phyloP scores from a whole-genome alignment of 768 basidiomycete species.

The Amanita rimosa region DNA sequence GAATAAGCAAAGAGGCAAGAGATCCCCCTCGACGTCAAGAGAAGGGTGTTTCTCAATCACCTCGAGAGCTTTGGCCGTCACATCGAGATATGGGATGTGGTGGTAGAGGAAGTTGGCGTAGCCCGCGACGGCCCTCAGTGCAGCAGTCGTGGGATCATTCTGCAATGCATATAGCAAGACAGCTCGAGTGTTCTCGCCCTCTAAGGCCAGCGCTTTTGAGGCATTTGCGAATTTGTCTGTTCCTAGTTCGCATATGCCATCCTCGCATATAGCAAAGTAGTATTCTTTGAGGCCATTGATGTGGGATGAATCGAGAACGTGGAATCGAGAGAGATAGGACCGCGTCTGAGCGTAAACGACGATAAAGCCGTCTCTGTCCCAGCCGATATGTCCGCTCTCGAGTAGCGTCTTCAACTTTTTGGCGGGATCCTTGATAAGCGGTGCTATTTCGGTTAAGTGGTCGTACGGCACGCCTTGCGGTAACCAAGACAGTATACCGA shows the following conservation, averaged over 20 bases:
- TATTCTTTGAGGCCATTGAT: not conserved
- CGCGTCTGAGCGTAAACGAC: not conserved
- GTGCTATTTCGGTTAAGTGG: not conserved
- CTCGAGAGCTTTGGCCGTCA: not conserved
- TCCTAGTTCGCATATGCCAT: not conserved
- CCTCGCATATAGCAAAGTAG: not conserved
- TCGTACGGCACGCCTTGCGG: not conserved
- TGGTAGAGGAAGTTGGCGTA: not conserved
- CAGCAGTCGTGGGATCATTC: not conserved
- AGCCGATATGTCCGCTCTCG: not conserved
- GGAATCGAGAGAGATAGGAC: not conserved
- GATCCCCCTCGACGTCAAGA: not conserved
- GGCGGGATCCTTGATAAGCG: not conserved
- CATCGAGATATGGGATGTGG: not conserved
- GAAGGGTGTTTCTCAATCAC: not conserved
- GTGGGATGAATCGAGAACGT: not conserved
- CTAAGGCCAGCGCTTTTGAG: not conserved
- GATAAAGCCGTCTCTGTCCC: not conserved
- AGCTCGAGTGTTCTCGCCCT: not conserved
- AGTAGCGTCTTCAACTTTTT: not conserved
- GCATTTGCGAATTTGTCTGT: not conserved
- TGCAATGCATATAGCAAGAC: conserved; percentile 1
- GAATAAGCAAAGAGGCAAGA: not conserved
- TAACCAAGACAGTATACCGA: not conserved
- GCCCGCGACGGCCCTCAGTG: not conserved